These are phyloP conservation scores for Yamadazyma oceani DNA, from an alignment of 1,139 yeast genomes.

Conservation along the genomic window DNA sequence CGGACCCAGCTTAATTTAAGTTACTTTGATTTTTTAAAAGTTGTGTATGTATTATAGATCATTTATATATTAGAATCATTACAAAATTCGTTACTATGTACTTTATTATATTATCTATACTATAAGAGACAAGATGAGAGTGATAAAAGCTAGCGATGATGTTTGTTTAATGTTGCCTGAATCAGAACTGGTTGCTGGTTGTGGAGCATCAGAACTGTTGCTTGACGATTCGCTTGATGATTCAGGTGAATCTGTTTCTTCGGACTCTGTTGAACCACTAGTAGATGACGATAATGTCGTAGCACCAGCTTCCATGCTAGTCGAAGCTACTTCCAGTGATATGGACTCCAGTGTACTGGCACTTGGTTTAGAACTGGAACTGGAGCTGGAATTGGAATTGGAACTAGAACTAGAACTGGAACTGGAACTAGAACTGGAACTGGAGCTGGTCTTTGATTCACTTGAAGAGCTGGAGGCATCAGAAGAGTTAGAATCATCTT, in stretches of 20 bases:
- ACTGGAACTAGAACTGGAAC: slow-evolving; percentile 5
- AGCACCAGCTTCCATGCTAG: no score
- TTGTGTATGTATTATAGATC: slow-evolving; percentile 2
- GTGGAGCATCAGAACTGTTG: neutral
- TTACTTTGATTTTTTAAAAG: neutral
- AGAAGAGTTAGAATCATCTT: slow-evolving; percentile 4
- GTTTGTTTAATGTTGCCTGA: slow-evolving; percentile 2
- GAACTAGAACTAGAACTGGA: slow-evolving; percentile 5
- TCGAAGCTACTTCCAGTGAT: no score
- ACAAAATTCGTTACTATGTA: no score
- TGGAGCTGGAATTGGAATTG: slow-evolving; percentile 5
- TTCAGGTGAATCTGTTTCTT: no score
- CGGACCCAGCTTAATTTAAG: slow-evolving; percentile 31
- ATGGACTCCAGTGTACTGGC: neutral
- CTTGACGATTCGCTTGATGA: no score
- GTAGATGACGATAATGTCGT: no score
- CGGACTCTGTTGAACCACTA: neutral
- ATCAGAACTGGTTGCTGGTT: slow-evolving; percentile 1
- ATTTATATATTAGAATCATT: slow-evolving; percentile 5
- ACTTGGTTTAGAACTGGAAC: slow-evolving; percentile 3
- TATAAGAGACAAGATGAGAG: neutral
- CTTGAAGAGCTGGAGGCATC: slow-evolving; percentile 1
- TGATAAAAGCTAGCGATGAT: neutral
- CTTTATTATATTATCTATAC: neutral
- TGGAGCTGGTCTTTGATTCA: neutral